Percentiles rank a stretch among this genome's conserved stretches.
phyloP scores from a whole-genome alignment of 1,284 basidiomycete species.

The Sporisorium scitamineum region DNA sequence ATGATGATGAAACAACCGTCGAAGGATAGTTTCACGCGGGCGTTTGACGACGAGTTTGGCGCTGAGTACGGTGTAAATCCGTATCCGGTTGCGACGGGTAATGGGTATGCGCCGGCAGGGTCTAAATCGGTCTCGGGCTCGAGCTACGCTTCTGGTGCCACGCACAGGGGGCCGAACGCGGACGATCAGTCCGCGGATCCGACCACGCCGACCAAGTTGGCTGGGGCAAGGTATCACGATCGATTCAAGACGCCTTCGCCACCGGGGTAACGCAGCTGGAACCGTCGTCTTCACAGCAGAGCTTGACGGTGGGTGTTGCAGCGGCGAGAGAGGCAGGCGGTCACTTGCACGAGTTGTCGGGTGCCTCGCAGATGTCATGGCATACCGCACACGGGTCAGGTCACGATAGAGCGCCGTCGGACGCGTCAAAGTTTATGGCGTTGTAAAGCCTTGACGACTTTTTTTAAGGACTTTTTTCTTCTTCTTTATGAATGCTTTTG shows the following conservation, averaged over 20 bases:
- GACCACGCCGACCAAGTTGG: conserved; percentile 27
- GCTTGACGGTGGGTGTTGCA: conserved; percentile 1
- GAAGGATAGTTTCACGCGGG: conserved; percentile 44
- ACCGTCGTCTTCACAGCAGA: conserved; percentile 12
- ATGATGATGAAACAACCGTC: conserved; percentile 32
- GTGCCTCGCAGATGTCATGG: conserved; percentile 34
- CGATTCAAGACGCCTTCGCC: conserved; percentile 39
- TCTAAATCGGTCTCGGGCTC: conserved; percentile 23
- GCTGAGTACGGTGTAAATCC: conserved; percentile 24
- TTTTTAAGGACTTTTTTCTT: background rate
- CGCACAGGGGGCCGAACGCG: conserved; percentile 7
- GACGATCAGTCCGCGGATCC: background rate
- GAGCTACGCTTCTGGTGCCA: conserved; percentile 22
- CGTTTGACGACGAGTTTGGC: conserved; percentile 53
- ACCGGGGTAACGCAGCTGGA: conserved; percentile 4
- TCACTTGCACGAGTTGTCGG: conserved; percentile 36
- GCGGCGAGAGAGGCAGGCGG: conserved; percentile 6
- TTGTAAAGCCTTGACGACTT: background rate
- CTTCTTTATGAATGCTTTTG: conserved; percentile 5
- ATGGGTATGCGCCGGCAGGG: conserved; percentile 26
- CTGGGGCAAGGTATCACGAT: conserved; percentile 35
- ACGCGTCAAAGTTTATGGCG: conserved; percentile 34
- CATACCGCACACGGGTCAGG: conserved; percentile 36
- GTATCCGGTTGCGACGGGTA: conserved; percentile 29
- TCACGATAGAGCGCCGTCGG: conserved; percentile 14